Conservation (phyloP, 192 early-diverging fungal species). For the Dimargaris verticillata region DNA sequence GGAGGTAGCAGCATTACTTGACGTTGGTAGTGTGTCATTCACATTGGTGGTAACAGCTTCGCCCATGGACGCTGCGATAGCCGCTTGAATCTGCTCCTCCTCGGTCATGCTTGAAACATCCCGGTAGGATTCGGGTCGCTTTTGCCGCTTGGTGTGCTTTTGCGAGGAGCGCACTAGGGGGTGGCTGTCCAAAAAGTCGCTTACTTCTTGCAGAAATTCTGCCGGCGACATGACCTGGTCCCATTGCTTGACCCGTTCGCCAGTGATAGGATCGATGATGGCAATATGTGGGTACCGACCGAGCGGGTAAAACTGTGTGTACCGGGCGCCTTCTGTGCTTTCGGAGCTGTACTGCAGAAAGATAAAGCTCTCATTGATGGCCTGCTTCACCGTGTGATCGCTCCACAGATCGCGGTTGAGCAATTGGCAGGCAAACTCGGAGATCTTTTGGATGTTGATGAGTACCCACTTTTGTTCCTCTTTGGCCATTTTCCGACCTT, state of each 20-base stretch:
- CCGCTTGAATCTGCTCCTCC: conserved; percentile 75
- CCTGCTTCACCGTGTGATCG: conserved; percentile 49
- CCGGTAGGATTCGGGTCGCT: conserved; percentile 18
- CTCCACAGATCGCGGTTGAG: conserved; percentile 94
- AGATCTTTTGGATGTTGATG: conserved; percentile 67
- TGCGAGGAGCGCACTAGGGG: not conserved
- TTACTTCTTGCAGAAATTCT: conserved; percentile 58
- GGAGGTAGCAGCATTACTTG: not conserved
- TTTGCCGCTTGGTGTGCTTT: conserved; percentile 16
- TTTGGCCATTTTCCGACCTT: conserved; percentile 45
- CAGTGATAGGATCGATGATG: conserved; percentile 78
- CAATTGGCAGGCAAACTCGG: conserved; percentile 73
- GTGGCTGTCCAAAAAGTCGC: conserved; percentile 36
- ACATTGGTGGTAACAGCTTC: conserved; percentile 12
- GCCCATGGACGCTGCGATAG: conserved; percentile 54
- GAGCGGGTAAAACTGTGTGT: conserved; percentile 57
- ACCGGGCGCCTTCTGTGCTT: conserved; percentile 49
- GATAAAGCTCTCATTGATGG: conserved; percentile 62
- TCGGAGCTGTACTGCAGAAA: conserved; percentile 64
- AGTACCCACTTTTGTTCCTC: conserved; percentile 61
- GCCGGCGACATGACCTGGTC: conserved; percentile 30
- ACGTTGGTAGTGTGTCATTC: not conserved
- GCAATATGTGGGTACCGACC: conserved; percentile 64
- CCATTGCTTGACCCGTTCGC: conserved; percentile 67
- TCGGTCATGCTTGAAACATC: conserved; percentile 60